Evolutionary conservation across 2,329 filamentous ascomycete species (phyloP), one percentile per base, ranked within the genome.

Genomic region (Polychaeton citri): DNA sequence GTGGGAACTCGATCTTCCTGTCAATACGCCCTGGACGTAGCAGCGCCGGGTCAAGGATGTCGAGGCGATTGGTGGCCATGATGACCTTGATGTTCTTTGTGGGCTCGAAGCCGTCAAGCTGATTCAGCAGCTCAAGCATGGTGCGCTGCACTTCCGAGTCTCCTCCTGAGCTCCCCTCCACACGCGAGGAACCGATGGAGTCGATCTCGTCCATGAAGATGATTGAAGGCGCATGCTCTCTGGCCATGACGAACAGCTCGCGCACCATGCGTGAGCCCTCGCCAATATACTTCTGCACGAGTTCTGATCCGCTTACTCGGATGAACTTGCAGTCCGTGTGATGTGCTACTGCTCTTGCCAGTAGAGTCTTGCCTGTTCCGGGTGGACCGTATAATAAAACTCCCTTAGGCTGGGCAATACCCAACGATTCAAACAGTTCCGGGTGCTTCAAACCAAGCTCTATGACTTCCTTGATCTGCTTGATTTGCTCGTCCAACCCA

Each of bases 141-240:
- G 90, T 98, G 53, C 90, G 80, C 66, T 98, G 90, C 36, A 98
- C 90, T 63, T 98, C 90, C 1, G 87, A 95, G 58, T 98, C 90
- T 54, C 90, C 90, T 36, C 87, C 87, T 15, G 84, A 92, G 39
- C 83, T 92, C 18, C 88, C 88, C 59, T 98, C 90, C 36, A 98
- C 88, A 63, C 90, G 83, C 41, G 86, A 94, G 21, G 87, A 95
- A 45, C 90, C 90, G 62, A 98, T 98, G 49, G 84, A 93, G 69
- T 98, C 90, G 62, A 98, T 96, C 64, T 98, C 90, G 61, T 98
- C 90, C 90, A 98, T 98, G 71, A 98, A 98, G 63, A 98, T 98
- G 64, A 98, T 98, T 48, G 84, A 93, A 16, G 90, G 90, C 1
- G 90, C 90, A 53, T 98, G 90, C 60, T 98, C 90, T 63, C 90